Evolutionary conservation across 805 yeast genomes (phyloP), one percentile per base, ranked within the genome.

Genomic region (Brettanomyces naardenensis): DNA sequence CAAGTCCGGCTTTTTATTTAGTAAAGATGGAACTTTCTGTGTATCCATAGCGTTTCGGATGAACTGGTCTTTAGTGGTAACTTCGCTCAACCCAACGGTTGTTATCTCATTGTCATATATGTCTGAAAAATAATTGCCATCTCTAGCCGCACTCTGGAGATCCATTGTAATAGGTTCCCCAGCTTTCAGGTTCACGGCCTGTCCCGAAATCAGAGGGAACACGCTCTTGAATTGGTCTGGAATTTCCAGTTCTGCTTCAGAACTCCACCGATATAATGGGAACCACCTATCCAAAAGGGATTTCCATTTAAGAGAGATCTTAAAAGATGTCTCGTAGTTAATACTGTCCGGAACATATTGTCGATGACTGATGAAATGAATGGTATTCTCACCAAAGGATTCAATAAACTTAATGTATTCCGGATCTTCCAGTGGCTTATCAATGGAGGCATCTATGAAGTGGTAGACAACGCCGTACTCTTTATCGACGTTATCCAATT

Each of bases 291-390:
- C 58, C 46, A 74, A 69, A 6, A 81, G 45, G 3, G 74, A 58
- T 46, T 75, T 78, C 53, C 84, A 65, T 50, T 78, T 79, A 42
- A 83, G 53, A 2, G 73, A 60, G 15, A 70, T 62, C 1, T 62
- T 47, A 0, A 82, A 76, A 4, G 83, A 68, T 0, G 78, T 69
- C 22, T 64, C 68, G 54, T 76, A 78, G 5, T 75, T 68, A 13
- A 87, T 55, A 1, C 73, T 64, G 52, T 89, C 73, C 15, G 85
- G 75, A 10, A 80, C 66, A 36, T 82, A 64, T 13, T 61, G 56
- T 4, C 78, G 68, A 58, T 90, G 97, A n/a, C 92, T 79, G 4
- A 90, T 66, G 36, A 78, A 65, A 56, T 87, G 95, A 36, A 65
- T 52, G 21, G 76, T 65, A 1, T 65, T 52, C 0, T 55, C 44